Conservation (phyloP, 768 basidiomycete species). For the Piloderma croceum region DNA sequence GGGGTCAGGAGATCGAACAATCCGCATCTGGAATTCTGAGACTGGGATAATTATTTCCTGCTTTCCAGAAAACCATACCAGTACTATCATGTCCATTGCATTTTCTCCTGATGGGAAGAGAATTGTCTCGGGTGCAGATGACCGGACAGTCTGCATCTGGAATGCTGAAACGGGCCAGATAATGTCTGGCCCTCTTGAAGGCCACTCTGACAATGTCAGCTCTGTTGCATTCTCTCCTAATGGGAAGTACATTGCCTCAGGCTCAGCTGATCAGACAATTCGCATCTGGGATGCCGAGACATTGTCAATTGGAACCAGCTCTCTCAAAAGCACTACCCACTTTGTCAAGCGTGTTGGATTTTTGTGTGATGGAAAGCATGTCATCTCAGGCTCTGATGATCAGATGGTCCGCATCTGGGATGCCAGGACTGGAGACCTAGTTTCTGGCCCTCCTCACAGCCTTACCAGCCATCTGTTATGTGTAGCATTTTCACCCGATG, state of each 20-base stretch:
- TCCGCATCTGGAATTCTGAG: slow-evolving; percentile 22
- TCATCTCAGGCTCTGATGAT: slow-evolving; percentile 29
- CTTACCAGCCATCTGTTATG: slow-evolving; percentile 3
- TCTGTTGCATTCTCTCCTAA: slow-evolving; percentile 23
- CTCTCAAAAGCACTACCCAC: background rate
- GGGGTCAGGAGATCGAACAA: slow-evolving; percentile 17
- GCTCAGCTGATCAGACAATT: slow-evolving; percentile 22
- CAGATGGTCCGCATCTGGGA: slow-evolving; percentile 12
- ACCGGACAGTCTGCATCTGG: slow-evolving; percentile 6
- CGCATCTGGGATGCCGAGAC: slow-evolving; percentile 12
- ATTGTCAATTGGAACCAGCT: background rate
- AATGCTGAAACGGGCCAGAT: background rate
- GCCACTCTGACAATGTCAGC: slow-evolving; percentile 12
- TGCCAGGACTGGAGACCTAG: slow-evolving; percentile 22
- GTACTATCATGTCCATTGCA: too few relatives aligned
- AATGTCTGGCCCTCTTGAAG: slow-evolving; percentile 7
- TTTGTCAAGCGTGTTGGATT: slow-evolving; percentile 1
- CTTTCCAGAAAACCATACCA: too few relatives aligned
- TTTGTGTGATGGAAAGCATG: slow-evolving; percentile 10
- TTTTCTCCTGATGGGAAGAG: slow-evolving; percentile 10
- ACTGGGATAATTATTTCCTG: slow-evolving; percentile 12
- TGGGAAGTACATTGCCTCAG: too few relatives aligned
- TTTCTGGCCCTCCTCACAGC: slow-evolving; percentile 2
- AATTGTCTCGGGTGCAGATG: slow-evolving; percentile 6
- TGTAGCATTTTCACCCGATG: slow-evolving; percentile 26